Conservation (phyloP, 1,284 basidiomycete genomes). For the Neolentinus lepideus region DNA sequence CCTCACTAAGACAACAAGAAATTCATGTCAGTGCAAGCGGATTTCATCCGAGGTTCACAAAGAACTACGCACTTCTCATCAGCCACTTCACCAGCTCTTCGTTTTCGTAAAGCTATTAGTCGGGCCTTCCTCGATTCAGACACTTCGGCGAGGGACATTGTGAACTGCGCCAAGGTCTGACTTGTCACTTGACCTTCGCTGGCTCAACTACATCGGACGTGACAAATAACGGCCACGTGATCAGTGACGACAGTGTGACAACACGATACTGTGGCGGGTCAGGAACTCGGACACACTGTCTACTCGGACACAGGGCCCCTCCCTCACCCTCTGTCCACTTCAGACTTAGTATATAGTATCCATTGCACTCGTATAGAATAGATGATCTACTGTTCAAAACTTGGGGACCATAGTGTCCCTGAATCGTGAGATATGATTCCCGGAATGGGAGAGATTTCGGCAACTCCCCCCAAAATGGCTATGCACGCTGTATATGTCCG, state of each 20-base stretch:
- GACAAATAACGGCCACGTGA: neutral
- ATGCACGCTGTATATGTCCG: neutral
- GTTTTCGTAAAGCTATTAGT: constrained; percentile 72
- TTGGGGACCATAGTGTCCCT: neutral
- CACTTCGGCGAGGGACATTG: constrained; percentile 78
- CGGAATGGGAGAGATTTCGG: neutral
- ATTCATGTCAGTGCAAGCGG: neutral
- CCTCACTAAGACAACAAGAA: constrained; percentile 9
- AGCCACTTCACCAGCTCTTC: constrained; percentile 57
- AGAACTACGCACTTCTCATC: constrained; percentile 29
- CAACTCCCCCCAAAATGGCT: neutral
- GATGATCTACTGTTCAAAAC: neutral
- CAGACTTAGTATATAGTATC: neutral
- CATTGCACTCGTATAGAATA: neutral
- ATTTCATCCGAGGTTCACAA: neutral
- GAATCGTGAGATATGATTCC: neutral
- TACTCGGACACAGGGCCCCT: neutral
- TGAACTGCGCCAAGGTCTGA: neutral
- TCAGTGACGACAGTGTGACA: neutral
- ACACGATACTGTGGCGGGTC: neutral
- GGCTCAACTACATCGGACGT: neutral
- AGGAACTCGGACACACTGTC: neutral
- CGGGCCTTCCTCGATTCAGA: constrained; percentile 85
- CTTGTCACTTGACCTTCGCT: neutral
- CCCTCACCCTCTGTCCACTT: neutral